Percentiles rank a stretch among this genome's conserved stretches.
These are phyloP conservation scores for Sphaerulina vaccinii DNA, from an alignment of 2,329 filamentous ascomycete species.

Conservation along the genomic window DNA sequence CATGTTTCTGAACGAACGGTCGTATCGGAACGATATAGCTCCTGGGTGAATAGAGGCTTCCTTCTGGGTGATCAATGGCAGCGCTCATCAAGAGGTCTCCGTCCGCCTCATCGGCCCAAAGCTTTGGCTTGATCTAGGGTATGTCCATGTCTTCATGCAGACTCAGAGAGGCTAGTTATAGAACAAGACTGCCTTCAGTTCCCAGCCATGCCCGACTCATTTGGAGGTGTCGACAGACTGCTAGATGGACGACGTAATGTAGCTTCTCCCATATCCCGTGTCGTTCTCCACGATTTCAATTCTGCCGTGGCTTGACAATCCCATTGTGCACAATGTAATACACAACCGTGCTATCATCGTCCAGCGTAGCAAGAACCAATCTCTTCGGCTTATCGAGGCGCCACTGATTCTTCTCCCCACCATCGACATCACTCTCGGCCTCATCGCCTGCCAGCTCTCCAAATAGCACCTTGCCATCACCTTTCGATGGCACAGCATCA, in stretches of 20 bases:
- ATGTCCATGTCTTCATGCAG: no score
- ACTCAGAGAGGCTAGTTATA: no score
- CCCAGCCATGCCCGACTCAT: no score
- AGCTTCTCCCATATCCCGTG: not conserved
- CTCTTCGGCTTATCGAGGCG: constrained; percentile 56
- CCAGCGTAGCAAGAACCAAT: constrained; percentile 69
- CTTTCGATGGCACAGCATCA: constrained; percentile 41
- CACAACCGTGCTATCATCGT: constrained; percentile 78
- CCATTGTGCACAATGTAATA: constrained; percentile 85
- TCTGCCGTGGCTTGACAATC: constrained; percentile 82
- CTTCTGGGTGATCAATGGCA: no score
- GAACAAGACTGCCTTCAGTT: no score
- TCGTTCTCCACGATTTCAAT: constrained; percentile 49
- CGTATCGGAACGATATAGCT: no score
- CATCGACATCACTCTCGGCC: constrained; percentile 27
- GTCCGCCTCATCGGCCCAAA: no score
- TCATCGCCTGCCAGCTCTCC: constrained; percentile 10
- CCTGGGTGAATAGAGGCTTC: no score
- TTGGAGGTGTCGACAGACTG: not conserved
- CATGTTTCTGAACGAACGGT: no score
- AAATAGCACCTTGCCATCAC: constrained; percentile 19
- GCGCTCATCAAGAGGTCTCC: no score
- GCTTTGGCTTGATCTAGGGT: no score
- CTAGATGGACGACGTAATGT: not conserved
- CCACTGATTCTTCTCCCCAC: constrained; percentile 38